Evolutionary conservation across 2,329 filamentous ascomycete genomes (phyloP), one percentile per base, ranked within the genome.

Genomic region (Fusarium sororula): DNA sequence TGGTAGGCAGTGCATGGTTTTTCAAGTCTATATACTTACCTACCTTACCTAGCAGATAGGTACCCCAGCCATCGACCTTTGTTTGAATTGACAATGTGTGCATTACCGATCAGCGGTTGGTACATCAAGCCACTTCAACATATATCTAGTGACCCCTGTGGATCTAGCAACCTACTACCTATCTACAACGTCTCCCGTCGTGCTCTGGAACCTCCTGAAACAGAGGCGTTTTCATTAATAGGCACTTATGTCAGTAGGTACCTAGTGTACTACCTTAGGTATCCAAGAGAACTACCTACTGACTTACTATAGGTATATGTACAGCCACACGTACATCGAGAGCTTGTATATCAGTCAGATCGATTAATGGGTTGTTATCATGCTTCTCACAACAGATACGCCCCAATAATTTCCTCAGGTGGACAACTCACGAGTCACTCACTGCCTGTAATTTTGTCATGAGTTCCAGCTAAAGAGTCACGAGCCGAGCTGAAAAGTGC

Each of bases 361-460:
- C n/a, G 22, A n/a, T 57, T 26, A 20, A 30, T 51, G 20, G n/a
- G 22, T 26, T 26, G 14, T 17, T 35, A 35, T 41, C 22, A 53
- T 32, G 30, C n/a, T 24, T 24, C 37, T 39, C n/a, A 42, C 15
- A 42, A 26, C 13, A 35, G 32, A 22, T 15, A 37, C 15, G 35
- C 35, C 18, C 24, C n/a, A 26, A 47, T 14, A 26, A n/a, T 56
- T 51, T 39, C n/a, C 42, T 57, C 32, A 32, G 39, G 18, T 35
- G 48, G 62, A 56, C 26, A 30, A 47, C 37, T 41, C 47, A 42
- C 24, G 30, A 65, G 50, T 48, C 37, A 61, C 58, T 44, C 37
- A 53, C 58, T 42, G 11, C 26, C 24, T 48, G 20, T 50, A 32
- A 73, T 75, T 75, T 75, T 75, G 73, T 73, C 73, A 68, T 30